Base-by-base conservation (phyloP, 2,329 filamentous ascomycete genomes). In the Fusarium sp. region DNA sequence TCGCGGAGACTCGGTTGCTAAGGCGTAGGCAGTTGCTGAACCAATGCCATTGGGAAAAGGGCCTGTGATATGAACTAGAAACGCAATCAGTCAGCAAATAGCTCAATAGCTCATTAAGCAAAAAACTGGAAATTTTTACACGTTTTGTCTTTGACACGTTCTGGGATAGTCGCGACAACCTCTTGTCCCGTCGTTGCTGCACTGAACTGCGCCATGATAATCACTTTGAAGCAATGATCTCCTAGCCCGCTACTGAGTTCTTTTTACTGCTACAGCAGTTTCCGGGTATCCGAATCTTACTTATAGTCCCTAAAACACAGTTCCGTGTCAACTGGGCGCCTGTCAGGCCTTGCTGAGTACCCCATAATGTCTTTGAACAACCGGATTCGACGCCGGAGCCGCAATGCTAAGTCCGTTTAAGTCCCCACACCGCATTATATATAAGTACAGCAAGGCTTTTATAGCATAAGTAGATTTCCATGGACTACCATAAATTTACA, bases 71-170 rank as follows among this genome's bases (percentile, higher is more conserved):
- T 35, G 26, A 20, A 56, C 28, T 56, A n/a, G 4, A 42, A 9
- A 20, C 4, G 5, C 2, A 33, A 13, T 17, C 7, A 6, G 26
- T 41, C 7, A 15, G 2, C 7, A 28, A 28, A n/a, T n/a, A n/a
- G n/a, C n/a, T n/a, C n/a, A n/a, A n/a, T n/a, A 3, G 6, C 20
- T 18, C 14, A 1, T 5, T 4, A n/a, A 24, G 7, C 13, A 7
- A 4, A 24, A 7, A 0, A n/a, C 7, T n/a, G 4, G 2, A 11
- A 6, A 15, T 0, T 2, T 38, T 33, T 24, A 56, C 54, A 44
- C 6, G 28, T 45, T 31, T 35, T 57, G 5, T 45, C n/a, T 20
- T 22, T 26, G 1, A 35, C 54, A 5, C 14, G 12, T 9, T 57
- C 39, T 15, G 39, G 28, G 10, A 57, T 26, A 5, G 28, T 28